Conservation (phyloP, 176 grass and related monocot genomes). For the Calamus simplicifolius region DNA sequence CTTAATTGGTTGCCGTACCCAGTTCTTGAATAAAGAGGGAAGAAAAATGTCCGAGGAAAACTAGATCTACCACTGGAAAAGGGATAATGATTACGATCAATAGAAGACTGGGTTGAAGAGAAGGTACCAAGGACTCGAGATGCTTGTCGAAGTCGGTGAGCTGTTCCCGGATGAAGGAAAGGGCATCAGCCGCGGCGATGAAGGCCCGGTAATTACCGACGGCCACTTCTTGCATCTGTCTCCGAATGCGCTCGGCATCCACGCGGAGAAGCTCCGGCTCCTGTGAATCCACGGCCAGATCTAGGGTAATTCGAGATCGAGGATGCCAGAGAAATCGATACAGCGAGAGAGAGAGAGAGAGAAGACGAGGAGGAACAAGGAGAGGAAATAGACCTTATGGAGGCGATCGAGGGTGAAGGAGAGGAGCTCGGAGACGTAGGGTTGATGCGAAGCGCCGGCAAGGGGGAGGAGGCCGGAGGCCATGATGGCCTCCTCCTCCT, state of each 20-base stretch:
- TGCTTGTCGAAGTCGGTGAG: slow-evolving; percentile 88
- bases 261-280: slow-evolving; percentile 95
- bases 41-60: neutral
- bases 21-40: neutral
- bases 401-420: slow-evolving; percentile 99
- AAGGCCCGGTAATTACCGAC: slow-evolving; percentile 95
- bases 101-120: neutral
- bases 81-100: no score
- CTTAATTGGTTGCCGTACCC: no score
- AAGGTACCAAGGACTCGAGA: slow-evolving; percentile 71
- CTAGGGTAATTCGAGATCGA: neutral
- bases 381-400: slow-evolving; percentile 46
- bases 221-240: slow-evolving; percentile 99
- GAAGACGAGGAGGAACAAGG: neutral
- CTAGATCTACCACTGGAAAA: no score
- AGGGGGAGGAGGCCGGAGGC: slow-evolving; percentile 34
- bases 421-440: slow-evolving; percentile 98
- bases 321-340: neutral
- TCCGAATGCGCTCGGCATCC: slow-evolving; percentile 89
- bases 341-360: neutral
- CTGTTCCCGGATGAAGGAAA: slow-evolving; percentile 81
- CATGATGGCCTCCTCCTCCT: no score
- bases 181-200: slow-evolving; percentile 83
- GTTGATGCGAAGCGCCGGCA: slow-evolving; percentile 49
- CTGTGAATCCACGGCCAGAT: slow-evolving; percentile 24